Base-by-base conservation (phyloP, 1,139 yeast species). In the Candida sp. region DNA sequence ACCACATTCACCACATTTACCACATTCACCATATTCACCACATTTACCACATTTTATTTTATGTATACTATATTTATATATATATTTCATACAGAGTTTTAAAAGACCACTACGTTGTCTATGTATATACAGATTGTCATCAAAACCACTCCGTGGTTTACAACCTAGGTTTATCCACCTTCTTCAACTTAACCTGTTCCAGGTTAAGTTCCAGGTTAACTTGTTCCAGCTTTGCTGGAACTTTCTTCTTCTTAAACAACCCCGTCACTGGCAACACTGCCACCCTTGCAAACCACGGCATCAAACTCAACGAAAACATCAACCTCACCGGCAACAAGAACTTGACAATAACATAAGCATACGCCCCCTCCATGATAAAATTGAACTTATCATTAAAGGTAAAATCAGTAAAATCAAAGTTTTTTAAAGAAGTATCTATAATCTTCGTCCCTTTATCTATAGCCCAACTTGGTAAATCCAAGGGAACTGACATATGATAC, bases 301-400 rank as follows among this genome's bases (percentile, higher is more conserved):
- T 86, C 37, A 78, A 61, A 38, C 74, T 58, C 41, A 86, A 61
- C 40, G 87, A 81, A 19, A 83, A 46, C 4, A 79, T 66, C 1
- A 85, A 66, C 46, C 95, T 66, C 2, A 83, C 51, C 0, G 93
- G 95, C 52, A 84, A 63, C 49, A 71, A 49, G 45, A 71, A 69
- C 58, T 89, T 91, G 22, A 89, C 93, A 8, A 87, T 66, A 2
- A 88, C 90, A 57, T 86, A 91, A 0, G 97, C 84, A 39, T 88
- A 80, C 0, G 96, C 96, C n/a, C 97, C 97, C 45, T 90, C 91
- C 53, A 82, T 66, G 2, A 88, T 71, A 30, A 85, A 64, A 39
- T 66, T 68, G 30, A 85, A 72, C 53, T 85, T 83, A 30, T 78
- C 82, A 44, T 69, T 75, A 33, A 80, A 56, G 35, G 75, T 63